Evolutionary conservation across 148 eudicot species (phyloP).

Genomic region (Limonium bicolor): DNA sequence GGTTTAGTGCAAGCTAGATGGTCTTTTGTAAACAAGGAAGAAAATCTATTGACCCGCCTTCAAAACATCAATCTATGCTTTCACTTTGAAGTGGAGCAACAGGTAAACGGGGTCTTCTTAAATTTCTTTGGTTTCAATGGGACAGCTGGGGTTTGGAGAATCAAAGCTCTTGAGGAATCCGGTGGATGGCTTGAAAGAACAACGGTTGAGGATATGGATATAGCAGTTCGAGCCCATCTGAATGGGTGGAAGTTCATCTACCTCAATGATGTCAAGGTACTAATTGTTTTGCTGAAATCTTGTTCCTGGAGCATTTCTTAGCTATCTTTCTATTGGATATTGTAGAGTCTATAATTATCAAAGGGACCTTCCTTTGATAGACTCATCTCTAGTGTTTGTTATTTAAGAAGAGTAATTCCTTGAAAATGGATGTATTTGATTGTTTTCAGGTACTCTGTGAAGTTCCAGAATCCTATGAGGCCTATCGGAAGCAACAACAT

Average conservation of each 20-base stretch:
- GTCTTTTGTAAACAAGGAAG: slow-evolving; percentile 78
- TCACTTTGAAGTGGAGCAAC: slow-evolving; percentile 87
- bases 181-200: slow-evolving; percentile 90
- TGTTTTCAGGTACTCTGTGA: slow-evolving; percentile 56
- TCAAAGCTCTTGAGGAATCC: slow-evolving; percentile 60
- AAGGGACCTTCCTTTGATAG: too few species aligned
- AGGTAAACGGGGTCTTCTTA: slow-evolving; percentile 62
- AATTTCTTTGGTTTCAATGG: slow-evolving; percentile 89
- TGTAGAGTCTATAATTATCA: too few species aligned
- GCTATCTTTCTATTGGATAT: background rate
- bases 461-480: slow-evolving; percentile 72
- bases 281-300: background rate
- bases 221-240: slow-evolving; percentile 78
- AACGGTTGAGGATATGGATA: slow-evolving; percentile 78
- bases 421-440: background rate
- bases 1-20: slow-evolving; percentile 84
- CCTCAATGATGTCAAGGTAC: slow-evolving; percentile 70
- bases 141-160: slow-evolving; percentile 88
- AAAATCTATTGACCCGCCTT: slow-evolving; percentile 57
- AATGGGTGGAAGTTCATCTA: slow-evolving; percentile 71
- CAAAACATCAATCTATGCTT: slow-evolving; percentile 63
- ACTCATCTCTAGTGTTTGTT: too few species aligned
- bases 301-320: background rate
- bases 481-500: slow-evolving; percentile 80
- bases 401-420: too few species aligned